Percentiles rank a stretch among this genome's conserved stretches.
Evolutionary conservation across 208 protist genomes (phyloP).

Genomic region (Trypanosomatidae sp.): DNA sequence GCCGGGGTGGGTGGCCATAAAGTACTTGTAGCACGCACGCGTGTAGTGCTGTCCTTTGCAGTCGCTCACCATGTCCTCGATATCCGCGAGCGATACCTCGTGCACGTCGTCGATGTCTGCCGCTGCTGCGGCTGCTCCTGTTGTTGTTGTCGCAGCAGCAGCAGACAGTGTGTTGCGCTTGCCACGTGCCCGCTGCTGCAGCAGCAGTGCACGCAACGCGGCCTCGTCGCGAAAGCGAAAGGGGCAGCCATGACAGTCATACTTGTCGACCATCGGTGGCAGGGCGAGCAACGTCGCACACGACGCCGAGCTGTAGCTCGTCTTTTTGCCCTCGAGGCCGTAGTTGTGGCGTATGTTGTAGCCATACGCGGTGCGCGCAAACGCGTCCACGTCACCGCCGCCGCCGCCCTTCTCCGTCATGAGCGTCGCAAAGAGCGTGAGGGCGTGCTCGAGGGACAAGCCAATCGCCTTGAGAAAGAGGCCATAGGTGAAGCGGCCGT

Average conservation of each 20-base stretch:
- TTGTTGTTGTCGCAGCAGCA: no score
- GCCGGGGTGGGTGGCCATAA: conserved; percentile 73
- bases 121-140: no score
- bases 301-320: conserved; percentile 71
- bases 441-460: conserved; percentile 67
- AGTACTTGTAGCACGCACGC: conserved; percentile 86
- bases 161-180: neutral
- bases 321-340: conserved; percentile 87
- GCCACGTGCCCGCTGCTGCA: conserved; percentile 40
- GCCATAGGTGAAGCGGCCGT: conserved; percentile 82
- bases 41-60: conserved; percentile 82
- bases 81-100: conserved; percentile 32
- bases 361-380: conserved; percentile 78
- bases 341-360: conserved; percentile 89
- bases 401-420: conserved; percentile 77
- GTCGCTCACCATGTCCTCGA: conserved; percentile 83
- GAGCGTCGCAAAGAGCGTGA: conserved; percentile 71
- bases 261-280: conserved; percentile 55
- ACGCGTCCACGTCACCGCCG: conserved; percentile 45
- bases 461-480: conserved; percentile 87
- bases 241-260: conserved; percentile 87
- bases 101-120: conserved; percentile 33
- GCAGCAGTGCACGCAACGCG: conserved; percentile 27
- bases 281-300: conserved; percentile 75
- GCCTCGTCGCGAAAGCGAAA: conserved; percentile 78